Evolutionary conservation across 352 stramenopile genomes (phyloP).

Genomic region (Elongisporangium senticosum): DNA sequence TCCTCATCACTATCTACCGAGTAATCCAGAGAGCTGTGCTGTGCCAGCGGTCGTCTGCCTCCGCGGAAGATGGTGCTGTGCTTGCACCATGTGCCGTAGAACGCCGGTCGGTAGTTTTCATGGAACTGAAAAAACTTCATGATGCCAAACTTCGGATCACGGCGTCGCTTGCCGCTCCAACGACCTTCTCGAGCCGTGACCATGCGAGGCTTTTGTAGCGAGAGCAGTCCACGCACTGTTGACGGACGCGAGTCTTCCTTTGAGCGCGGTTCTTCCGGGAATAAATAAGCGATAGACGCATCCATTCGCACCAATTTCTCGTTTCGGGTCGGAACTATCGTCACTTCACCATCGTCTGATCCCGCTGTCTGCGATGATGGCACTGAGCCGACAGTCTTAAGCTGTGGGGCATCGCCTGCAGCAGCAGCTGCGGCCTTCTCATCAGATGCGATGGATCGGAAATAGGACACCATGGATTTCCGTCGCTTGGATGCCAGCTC

Average conservation of each 20-base stretch:
- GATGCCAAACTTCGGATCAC: conserved; percentile 53
- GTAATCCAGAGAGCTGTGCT: conserved; percentile 70
- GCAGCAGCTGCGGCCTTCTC: not conserved
- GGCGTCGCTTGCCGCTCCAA: conserved; percentile 50
- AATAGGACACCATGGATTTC: conserved; percentile 64
- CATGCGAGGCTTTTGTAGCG: not conserved
- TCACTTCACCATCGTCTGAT: conserved; percentile 2
- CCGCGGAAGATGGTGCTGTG: conserved; percentile 47
- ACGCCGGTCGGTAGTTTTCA: conserved; percentile 78
- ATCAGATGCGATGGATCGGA: conserved; percentile 28
- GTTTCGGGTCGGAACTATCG: conserved; percentile 1
- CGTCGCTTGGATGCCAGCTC: conserved; percentile 44
- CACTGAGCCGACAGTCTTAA: not conserved
- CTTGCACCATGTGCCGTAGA: conserved; percentile 71
- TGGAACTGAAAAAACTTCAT: conserved; percentile 88
- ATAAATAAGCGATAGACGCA: conserved; percentile 21
- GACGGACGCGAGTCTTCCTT: not conserved
- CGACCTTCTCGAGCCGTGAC: not conserved
- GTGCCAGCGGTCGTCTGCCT: conserved; percentile 56
- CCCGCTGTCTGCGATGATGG: not conserved
- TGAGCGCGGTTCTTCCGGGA: not conserved
- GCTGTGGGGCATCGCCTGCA: not conserved
- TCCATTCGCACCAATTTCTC: conserved; percentile 57
- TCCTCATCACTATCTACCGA: conserved; percentile 81
- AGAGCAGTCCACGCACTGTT: not conserved